phyloP scores from a whole-genome alignment of 495 filamentous ascomycete genomes.

The Aspergillus heteromorphus region DNA sequence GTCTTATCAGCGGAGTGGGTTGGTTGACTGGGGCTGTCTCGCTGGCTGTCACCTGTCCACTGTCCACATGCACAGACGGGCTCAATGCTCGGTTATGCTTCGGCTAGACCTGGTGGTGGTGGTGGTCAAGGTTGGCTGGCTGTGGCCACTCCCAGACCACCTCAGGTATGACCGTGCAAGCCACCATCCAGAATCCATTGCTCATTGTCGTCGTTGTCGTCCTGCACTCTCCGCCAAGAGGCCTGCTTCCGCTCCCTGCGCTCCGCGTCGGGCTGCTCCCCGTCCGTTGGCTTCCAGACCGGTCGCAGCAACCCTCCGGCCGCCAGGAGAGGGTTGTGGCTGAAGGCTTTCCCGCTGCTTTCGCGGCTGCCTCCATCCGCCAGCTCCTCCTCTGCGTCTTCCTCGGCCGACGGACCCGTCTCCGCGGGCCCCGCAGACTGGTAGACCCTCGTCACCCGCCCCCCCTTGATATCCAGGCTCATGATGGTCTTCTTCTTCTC shows the following conservation, averaged over 20 bases:
- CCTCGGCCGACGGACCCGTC: constrained; percentile 24
- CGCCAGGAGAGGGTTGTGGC: constrained; percentile 72
- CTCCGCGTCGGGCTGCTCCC: constrained; percentile 35
- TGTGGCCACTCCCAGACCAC: neutral
- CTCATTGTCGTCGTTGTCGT: constrained; percentile 87
- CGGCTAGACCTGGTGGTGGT: neutral
- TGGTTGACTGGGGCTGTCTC: too few relatives aligned
- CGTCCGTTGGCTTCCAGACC: constrained; percentile 57
- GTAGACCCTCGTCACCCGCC: constrained; percentile 71
- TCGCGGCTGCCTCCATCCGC: constrained; percentile 11
- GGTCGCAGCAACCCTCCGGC: constrained; percentile 70
- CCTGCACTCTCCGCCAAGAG: constrained; percentile 90
- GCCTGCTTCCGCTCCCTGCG: constrained; percentile 45
- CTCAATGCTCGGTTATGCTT: neutral
- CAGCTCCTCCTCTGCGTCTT: constrained; percentile 31
- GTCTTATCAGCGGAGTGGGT: neutral
- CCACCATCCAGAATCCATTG: constrained; percentile 87
- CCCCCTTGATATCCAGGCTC: constrained; percentile 74
- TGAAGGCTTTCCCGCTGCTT: constrained; percentile 59
- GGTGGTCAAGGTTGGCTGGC: neutral
- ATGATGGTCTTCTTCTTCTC: constrained; percentile 88
- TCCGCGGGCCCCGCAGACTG: constrained; percentile 38
- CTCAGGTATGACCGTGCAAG: constrained; percentile 47
- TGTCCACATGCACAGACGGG: neutral
- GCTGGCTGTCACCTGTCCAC: neutral